Percentiles rank a stretch among this genome's conserved stretches.
phyloP scores from a whole-genome alignment of 176 grass and related monocot genomes.

The Bonia amplexicaulis region DNA sequence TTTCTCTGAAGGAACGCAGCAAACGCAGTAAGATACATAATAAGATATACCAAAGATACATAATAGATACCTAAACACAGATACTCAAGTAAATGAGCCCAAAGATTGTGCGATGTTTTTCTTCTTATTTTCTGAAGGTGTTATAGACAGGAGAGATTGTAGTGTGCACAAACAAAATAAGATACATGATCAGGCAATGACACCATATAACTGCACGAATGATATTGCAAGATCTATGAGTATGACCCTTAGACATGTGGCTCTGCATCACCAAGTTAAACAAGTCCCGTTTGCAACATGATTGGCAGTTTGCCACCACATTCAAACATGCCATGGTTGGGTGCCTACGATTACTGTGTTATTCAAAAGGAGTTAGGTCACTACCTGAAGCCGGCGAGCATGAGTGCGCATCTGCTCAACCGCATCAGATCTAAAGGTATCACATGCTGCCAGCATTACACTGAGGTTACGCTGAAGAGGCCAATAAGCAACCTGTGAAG shows the following conservation, averaged over 20 bases:
- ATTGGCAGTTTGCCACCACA: background rate
- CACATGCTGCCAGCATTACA: slow-evolving; percentile 86
- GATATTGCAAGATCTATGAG: background rate
- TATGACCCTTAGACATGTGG: background rate
- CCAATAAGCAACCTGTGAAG: slow-evolving; percentile 87
- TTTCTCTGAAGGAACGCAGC: background rate
- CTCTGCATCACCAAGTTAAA: background rate
- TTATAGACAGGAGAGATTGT: background rate
- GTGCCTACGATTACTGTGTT: background rate
- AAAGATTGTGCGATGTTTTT: background rate
- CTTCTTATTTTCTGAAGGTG: background rate
- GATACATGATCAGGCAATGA: background rate
- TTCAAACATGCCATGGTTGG: background rate
- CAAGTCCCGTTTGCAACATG: background rate
- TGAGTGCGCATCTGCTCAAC: slow-evolving; percentile 89
- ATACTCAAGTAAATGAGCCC: background rate
- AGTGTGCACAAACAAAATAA: background rate
- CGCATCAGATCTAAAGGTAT: slow-evolving; percentile 94
- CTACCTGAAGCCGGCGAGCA: slow-evolving; percentile 69
- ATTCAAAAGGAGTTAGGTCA: slow-evolving; percentile 18
- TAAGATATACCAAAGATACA: too few species aligned
- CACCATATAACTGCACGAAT: background rate
- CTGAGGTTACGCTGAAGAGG: slow-evolving; percentile 83
- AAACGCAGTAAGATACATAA: background rate
- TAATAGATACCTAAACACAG: too few species aligned